Percentiles rank a stretch among this genome's conserved stretches.
Evolutionary conservation across 345 rosid genomes (phyloP).

Genomic region (Brassica cretica): DNA sequence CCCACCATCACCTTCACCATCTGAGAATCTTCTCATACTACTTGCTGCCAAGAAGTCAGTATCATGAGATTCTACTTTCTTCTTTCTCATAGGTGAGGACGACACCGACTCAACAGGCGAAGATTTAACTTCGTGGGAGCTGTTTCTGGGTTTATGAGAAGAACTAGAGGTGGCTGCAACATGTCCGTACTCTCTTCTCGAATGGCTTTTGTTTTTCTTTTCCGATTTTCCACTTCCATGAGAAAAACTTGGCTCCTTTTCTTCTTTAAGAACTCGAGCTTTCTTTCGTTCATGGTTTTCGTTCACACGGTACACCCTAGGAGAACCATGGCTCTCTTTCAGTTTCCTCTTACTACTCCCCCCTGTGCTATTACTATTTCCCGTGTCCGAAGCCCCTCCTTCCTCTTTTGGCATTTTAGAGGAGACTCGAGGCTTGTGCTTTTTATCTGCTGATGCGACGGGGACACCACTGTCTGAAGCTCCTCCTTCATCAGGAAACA

Average conservation of each 20-base stretch:
- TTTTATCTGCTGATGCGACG: background rate
- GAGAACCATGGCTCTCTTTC: slow-evolving; percentile 1
- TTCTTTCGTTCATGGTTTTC: background rate
- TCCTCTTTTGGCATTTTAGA: background rate
- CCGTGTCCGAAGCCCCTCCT: background rate
- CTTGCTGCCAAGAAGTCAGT: background rate
- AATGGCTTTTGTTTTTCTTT: background rate
- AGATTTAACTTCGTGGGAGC: slow-evolving; percentile 1
- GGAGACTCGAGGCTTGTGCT: background rate
- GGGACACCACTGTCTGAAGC: background rate
- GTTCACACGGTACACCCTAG: background rate
- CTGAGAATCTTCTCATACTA: background rate
- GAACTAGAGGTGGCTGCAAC: background rate
- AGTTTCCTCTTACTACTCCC: background rate
- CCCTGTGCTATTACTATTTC: background rate
- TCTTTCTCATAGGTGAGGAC: background rate
- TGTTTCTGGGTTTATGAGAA: background rate
- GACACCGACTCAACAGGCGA: background rate
- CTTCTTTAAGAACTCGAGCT: background rate
- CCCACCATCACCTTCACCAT: background rate
- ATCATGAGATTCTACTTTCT: background rate
- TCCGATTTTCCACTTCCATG: background rate
- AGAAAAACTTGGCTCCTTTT: background rate
- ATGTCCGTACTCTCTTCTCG: background rate
- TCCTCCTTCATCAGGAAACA: background rate